Conservation (phyloP, 2,329 filamentous ascomycete species). For the Cercospora janseana region DNA sequence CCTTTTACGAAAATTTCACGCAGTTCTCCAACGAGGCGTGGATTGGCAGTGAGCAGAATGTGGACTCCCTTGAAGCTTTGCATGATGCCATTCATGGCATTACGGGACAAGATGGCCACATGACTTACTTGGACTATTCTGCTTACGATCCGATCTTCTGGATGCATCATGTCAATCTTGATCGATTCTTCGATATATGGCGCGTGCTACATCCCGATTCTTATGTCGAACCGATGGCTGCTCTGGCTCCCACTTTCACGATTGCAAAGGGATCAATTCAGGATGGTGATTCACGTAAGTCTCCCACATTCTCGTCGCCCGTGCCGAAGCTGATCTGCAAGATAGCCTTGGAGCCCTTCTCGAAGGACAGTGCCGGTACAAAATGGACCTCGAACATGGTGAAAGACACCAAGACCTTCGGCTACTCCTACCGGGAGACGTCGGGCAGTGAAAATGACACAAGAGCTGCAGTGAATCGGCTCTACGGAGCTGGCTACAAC, state of each 20-base stretch:
- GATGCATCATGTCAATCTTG: conserved; percentile 71
- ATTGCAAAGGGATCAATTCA: conserved; percentile 52
- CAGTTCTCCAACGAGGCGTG: conserved; percentile 68
- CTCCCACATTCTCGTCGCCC: background rate
- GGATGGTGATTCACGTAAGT: conserved; percentile 33
- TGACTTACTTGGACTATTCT: conserved; percentile 67
- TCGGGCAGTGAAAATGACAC: conserved; percentile 46
- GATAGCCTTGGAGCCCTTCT: conserved; percentile 56
- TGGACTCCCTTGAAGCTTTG: conserved; percentile 58
- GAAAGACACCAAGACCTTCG: conserved; percentile 60
- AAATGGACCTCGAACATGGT: conserved; percentile 68
- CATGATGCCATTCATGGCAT: conserved; percentile 53
- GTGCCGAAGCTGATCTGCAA: conserved; percentile 4
- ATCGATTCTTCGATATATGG: conserved; percentile 75
- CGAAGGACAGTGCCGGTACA: conserved; percentile 54
- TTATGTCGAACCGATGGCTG: conserved; percentile 60
- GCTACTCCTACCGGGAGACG: conserved; percentile 73
- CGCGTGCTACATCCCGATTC: conserved; percentile 66
- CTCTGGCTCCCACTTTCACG: conserved; percentile 60
- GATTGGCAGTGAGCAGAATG: conserved; percentile 46
- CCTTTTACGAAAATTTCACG: conserved; percentile 65
- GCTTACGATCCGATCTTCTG: conserved; percentile 79
- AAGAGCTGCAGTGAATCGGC: conserved; percentile 55
- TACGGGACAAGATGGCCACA: conserved; percentile 62
- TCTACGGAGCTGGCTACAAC: conserved; percentile 55